Evolutionary conservation across 257 asterid genomes (phyloP).

Genomic region (Fraxinus quadrangulata): DNA sequence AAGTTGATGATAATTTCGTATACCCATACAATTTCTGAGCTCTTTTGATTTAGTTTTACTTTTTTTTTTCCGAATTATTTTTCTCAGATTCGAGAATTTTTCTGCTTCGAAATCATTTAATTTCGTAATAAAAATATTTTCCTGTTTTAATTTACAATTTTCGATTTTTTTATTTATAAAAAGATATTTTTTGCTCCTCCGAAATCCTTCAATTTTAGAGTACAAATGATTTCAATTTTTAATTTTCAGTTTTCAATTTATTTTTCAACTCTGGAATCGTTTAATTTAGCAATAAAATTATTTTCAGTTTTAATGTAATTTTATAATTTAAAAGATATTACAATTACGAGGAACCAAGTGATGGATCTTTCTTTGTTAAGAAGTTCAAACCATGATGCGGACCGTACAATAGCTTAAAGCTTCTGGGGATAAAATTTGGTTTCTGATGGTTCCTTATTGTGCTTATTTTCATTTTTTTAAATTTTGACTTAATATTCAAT

Average conservation of each 20-base stretch:
- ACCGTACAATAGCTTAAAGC: conserved; percentile 40
- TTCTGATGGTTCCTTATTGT: conserved; percentile 35
- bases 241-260: neutral
- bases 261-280: neutral
- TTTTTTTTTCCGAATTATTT: neutral
- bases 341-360: conserved; percentile 35
- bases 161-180: neutral
- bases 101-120: neutral
- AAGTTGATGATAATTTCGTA: conserved; percentile 40
- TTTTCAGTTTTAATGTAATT: neutral
- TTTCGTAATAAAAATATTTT: too few relatives aligned
- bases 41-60: neutral
- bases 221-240: neutral
- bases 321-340: neutral
- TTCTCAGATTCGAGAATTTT: neutral
- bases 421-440: conserved; percentile 39
- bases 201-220: neutral
- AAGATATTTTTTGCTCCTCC: neutral
- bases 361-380: conserved; percentile 36
- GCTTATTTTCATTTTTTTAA: too few relatives aligned
- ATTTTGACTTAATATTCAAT: too few relatives aligned
- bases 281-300: neutral
- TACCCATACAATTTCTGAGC: conserved; percentile 48
- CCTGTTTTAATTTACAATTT: too few relatives aligned
- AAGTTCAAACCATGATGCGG: conserved; percentile 55